Base-by-base conservation (phyloP, 2,329 filamentous ascomycete genomes). In the Diplodia sapinea region DNA sequence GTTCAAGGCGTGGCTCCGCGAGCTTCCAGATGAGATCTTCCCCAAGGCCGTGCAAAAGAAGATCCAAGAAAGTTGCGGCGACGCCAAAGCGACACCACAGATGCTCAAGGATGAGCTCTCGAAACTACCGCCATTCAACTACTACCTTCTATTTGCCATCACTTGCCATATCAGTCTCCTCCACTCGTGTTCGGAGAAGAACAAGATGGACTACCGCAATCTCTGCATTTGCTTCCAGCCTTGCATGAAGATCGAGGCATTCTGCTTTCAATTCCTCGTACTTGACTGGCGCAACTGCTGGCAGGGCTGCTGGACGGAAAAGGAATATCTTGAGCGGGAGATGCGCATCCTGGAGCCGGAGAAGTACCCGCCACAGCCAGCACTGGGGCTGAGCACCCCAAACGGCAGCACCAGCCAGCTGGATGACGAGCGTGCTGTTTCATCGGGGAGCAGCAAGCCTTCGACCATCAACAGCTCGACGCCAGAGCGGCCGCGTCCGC, bases 201-300 rank as follows among this genome's bases (percentile, higher is more conserved):
- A 97, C 86, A 97, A 96, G 82, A 98, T 98, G 94, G 93, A 96
- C 76, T 97, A 94, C 77, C 89, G 92, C 75, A 97, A 97, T 72
- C 83, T 98, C 29, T 96, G 93, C 81, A 96, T 97, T 73, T 98
- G 94, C 82, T 97, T 97, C 79, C 93, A 97, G 79, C 94, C 94
- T 3, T 96, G 93, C 79, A 93, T 98, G 87, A 96, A 94, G 80
- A 95, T 98, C 68, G 94, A 98, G 74, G 90, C 90, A 0, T 96
- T 94, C 78, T 96, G 93, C 78, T 98, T 98, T 85, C 93, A 94
- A 74, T 97, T 97, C 71, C 84, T 98, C 13, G 94, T 98, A 23
- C 92, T 93, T 75, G 91, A 98, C 76, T 98, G 94, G 94, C 89
- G 93, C 73, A 90, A 96, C 72, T 98, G 94, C 81, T 98, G 94